phyloP scores from a whole-genome alignment of 495 filamentous ascomycete species.

The Aspergillus kassunensis region DNA sequence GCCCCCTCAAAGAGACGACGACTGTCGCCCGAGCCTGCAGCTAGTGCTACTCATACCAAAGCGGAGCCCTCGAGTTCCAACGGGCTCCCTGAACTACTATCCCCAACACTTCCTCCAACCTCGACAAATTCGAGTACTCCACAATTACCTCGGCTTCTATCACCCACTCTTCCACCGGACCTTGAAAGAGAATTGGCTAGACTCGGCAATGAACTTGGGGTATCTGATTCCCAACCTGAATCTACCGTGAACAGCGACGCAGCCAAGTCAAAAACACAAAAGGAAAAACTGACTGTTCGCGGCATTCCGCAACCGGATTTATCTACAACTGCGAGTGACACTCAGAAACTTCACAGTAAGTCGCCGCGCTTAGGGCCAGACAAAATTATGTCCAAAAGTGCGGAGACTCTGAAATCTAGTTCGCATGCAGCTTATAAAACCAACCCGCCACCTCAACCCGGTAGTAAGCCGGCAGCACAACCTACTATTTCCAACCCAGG shows the following conservation, averaged over 20 bases:
- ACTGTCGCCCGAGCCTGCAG: slow-evolving; percentile 26
- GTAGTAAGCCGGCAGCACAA: background rate
- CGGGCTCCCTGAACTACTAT: slow-evolving; percentile 36
- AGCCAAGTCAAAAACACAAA: slow-evolving; percentile 12
- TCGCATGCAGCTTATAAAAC: slow-evolving; percentile 3
- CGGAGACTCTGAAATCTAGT: background rate
- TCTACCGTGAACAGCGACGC: slow-evolving; percentile 8
- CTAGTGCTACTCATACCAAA: slow-evolving; percentile 18
- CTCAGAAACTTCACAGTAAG: slow-evolving; percentile 13
- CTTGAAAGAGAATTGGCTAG: slow-evolving; percentile 46
- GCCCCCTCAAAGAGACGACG: slow-evolving; percentile 30
- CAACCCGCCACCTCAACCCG: background rate
- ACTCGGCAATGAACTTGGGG: slow-evolving; percentile 23
- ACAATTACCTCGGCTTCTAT: slow-evolving; percentile 37
- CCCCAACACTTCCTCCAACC: slow-evolving; percentile 40
- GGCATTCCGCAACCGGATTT: slow-evolving; percentile 9
- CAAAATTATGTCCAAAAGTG: background rate
- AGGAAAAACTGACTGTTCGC: slow-evolving; percentile 11
- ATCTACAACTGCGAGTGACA: slow-evolving; percentile 2
- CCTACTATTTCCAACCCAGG: background rate
- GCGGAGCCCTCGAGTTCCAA: slow-evolving; percentile 22
- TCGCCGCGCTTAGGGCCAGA: background rate
- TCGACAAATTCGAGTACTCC: slow-evolving; percentile 30
- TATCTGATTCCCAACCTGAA: slow-evolving; percentile 13
- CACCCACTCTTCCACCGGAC: slow-evolving; percentile 46